These are phyloP conservation scores for Pseudogymnoascus sp. DNA, from an alignment of 2,329 filamentous ascomycete species.

Conservation along the genomic window DNA sequence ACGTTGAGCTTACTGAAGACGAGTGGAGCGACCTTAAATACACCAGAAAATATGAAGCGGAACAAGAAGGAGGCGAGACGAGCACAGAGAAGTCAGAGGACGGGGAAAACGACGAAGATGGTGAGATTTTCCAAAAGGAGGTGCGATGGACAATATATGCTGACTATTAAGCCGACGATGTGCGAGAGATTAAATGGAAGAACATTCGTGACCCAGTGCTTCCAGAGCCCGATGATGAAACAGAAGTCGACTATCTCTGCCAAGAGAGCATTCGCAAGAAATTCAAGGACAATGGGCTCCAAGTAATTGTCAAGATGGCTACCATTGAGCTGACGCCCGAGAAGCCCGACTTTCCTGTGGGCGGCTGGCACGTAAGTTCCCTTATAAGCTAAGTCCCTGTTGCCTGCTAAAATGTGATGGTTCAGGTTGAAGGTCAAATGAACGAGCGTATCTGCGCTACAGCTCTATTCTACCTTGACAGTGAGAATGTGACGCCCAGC, in stretches of 20 bases:
- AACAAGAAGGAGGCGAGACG: not conserved
- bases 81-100: not conserved
- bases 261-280: constrained; percentile 10
- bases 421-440: constrained; percentile 31
- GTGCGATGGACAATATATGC: not conserved
- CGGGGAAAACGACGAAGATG: not conserved
- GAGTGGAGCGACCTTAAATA: not conserved
- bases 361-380: constrained; percentile 36
- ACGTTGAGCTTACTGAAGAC: constrained; percentile 1
- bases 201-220: not conserved
- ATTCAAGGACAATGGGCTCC: constrained; percentile 33
- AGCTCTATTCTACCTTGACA: constrained; percentile 42
- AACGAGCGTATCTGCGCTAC: constrained; percentile 49
- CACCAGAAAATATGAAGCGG: not conserved
- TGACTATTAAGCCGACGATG: constrained; percentile 4
- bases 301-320: constrained; percentile 56
- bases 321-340: constrained; percentile 50
- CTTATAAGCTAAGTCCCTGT: not conserved
- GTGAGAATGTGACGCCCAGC: constrained; percentile 38
- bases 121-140: not conserved
- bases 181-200: not conserved
- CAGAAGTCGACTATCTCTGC: constrained; percentile 10
- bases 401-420: not conserved
- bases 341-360: constrained; percentile 39
- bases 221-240: not conserved